Percentiles rank a stretch among this genome's conserved stretches.
Evolutionary conservation across 2,329 filamentous ascomycete genomes (phyloP).

Genomic region (Arachnopeziza araneosa): DNA sequence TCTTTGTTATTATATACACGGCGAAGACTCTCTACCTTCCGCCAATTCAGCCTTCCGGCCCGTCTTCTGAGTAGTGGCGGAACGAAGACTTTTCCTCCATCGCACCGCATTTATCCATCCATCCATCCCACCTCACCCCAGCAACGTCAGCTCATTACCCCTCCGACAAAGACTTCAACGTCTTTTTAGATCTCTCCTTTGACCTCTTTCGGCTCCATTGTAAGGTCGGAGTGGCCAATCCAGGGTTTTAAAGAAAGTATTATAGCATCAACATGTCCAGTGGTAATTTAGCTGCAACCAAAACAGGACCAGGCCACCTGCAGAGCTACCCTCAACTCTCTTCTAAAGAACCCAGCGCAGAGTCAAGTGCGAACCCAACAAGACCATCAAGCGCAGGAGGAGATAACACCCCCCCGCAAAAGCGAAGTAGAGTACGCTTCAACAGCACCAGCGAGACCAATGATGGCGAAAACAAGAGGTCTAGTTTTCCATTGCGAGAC

Average conservation of each 20-base stretch:
- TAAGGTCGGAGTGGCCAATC: neutral
- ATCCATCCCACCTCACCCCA: neutral
- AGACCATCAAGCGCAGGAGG: slow-evolving; percentile 19
- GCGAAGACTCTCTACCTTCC: neutral
- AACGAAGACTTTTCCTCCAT: slow-evolving; percentile 1
- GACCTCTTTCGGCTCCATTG: neutral
- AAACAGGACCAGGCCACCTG: neutral
- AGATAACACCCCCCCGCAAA: slow-evolving; percentile 11
- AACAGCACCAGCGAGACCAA: slow-evolving; percentile 29
- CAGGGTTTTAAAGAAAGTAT: neutral
- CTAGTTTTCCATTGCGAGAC: slow-evolving; percentile 21
- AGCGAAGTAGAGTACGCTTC: slow-evolving; percentile 27
- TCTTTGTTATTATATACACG: neutral
- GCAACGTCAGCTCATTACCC: neutral
- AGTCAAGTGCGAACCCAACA: slow-evolving; percentile 20
- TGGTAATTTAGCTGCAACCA: neutral
- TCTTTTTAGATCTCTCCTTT: neutral
- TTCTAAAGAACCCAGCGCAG: slow-evolving; percentile 14
- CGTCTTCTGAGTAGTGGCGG: neutral
- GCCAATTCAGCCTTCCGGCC: neutral
- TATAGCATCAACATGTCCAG: neutral
- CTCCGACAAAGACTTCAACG: neutral
- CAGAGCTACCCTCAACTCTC: slow-evolving; percentile 1
- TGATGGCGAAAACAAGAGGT: slow-evolving; percentile 25
- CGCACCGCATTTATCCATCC: neutral